Evolutionary conservation across 805 yeast genomes (phyloP).

Genomic region (Candida jianshihensis): DNA sequence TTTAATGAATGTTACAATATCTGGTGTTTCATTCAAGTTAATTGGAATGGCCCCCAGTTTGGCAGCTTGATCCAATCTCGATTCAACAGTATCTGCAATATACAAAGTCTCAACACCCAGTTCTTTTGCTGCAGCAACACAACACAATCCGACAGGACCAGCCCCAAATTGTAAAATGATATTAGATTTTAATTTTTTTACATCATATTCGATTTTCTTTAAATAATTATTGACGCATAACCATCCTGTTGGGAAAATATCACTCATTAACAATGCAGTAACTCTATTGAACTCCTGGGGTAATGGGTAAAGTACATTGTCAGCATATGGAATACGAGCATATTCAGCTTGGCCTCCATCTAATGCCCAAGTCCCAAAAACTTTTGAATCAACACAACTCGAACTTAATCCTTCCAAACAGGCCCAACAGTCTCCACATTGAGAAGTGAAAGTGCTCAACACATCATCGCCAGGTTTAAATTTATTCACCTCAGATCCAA

Average conservation of each 20-base stretch:
- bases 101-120: conserved; percentile 63
- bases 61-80: conserved; percentile 55
- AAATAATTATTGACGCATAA: conserved; percentile 47
- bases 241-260: conserved; percentile 59
- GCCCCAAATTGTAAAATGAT: conserved; percentile 48
- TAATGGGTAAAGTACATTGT: conserved; percentile 38
- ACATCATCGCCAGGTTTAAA: conserved; percentile 54
- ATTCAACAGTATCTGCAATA: conserved; percentile 59
- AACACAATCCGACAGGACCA: conserved; percentile 71
- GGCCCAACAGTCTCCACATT: conserved; percentile 55
- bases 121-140: conserved; percentile 62
- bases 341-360: conserved; percentile 62
- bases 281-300: conserved; percentile 35
- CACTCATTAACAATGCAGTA: conserved; percentile 51
- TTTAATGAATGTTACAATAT: conserved; percentile 28
- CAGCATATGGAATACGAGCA: conserved; percentile 52
- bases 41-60: conserved; percentile 43
- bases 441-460: conserved; percentile 45
- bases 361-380: conserved; percentile 50
- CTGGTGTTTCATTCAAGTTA: conserved; percentile 33
- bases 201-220: conserved; percentile 28
- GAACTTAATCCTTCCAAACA: conserved; percentile 49
- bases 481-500: conserved; percentile 35
- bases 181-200: conserved; percentile 27
- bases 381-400: conserved; percentile 45